Conservation (phyloP, 2,329 filamentous ascomycete species). For the Pestalotiopsis sp. region DNA sequence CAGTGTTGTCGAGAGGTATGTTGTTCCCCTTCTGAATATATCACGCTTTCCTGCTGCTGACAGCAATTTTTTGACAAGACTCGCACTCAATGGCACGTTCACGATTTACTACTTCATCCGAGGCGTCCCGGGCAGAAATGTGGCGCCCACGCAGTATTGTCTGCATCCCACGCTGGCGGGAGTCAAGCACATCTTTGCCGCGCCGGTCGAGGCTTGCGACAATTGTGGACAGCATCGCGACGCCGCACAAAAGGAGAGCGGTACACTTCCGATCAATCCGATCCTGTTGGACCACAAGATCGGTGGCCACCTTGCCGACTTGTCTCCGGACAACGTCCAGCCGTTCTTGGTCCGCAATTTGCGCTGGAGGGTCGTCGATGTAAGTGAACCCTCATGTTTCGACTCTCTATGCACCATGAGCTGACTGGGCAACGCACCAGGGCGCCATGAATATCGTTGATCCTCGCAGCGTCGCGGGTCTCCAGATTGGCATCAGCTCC, state of each 20-base stretch:
- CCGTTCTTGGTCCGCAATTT: neutral
- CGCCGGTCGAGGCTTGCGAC: neutral
- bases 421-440: neutral
- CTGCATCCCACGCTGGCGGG: neutral
- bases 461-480: neutral
- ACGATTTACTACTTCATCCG: constrained; percentile 12
- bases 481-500: neutral
- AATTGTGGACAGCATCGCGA: neutral
- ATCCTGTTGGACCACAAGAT: neutral
- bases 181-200: neutral
- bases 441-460: neutral
- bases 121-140: neutral
- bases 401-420: neutral
- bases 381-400: neutral
- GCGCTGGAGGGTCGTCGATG: neutral
- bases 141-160: neutral
- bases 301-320: neutral
- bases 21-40: neutral
- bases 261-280: neutral
- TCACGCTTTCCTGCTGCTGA: neutral
- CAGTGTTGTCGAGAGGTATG: neutral
- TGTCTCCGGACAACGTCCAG: neutral
- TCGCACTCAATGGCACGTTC: constrained; percentile 10
- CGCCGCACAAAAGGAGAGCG: neutral
- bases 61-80: neutral